Evolutionary conservation across 2,329 filamentous ascomycete genomes (phyloP).

Genomic region (Xylariaceae sp.): DNA sequence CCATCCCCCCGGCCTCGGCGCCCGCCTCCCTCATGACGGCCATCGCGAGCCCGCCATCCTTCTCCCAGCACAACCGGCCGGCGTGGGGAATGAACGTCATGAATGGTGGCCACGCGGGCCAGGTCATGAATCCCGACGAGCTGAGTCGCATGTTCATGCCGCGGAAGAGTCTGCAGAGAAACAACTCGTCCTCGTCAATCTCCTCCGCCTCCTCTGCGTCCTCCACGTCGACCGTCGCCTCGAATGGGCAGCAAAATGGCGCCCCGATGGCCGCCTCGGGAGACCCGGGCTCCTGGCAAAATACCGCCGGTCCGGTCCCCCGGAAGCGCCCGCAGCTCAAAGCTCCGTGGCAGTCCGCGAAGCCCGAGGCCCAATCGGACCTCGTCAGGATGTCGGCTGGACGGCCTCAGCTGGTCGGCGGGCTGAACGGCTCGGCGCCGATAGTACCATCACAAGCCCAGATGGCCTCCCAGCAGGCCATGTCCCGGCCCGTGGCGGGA

Average conservation of each 20-base stretch:
- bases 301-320: slow-evolving; percentile 29
- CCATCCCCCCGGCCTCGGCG: slow-evolving; percentile 12
- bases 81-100: slow-evolving; percentile 55
- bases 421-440: slow-evolving; percentile 35
- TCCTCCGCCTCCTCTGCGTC: slow-evolving; percentile 55
- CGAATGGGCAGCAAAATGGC: slow-evolving; percentile 54
- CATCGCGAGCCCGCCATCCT: slow-evolving; percentile 57
- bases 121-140: slow-evolving; percentile 71
- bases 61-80: slow-evolving; percentile 56
- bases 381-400: slow-evolving; percentile 34
- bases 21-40: slow-evolving; percentile 52
- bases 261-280: slow-evolving; percentile 38
- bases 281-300: slow-evolving; percentile 46
- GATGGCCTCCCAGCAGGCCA: slow-evolving; percentile 34
- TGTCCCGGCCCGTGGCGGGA: slow-evolving; percentile 60
- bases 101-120: slow-evolving; percentile 28
- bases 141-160: slow-evolving; percentile 82
- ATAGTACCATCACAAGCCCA: slow-evolving; percentile 30
- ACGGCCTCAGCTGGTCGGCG: slow-evolving; percentile 32
- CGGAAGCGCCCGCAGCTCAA: slow-evolving; percentile 47
- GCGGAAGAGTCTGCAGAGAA: slow-evolving; percentile 77
- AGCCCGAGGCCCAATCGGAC: slow-evolving; percentile 40
- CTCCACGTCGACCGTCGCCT: slow-evolving; percentile 56
- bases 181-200: slow-evolving; percentile 85
- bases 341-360: slow-evolving; percentile 40